phyloP scores from a whole-genome alignment of 73 alveolate genomes.

The Paramecium sexaurelia region DNA sequence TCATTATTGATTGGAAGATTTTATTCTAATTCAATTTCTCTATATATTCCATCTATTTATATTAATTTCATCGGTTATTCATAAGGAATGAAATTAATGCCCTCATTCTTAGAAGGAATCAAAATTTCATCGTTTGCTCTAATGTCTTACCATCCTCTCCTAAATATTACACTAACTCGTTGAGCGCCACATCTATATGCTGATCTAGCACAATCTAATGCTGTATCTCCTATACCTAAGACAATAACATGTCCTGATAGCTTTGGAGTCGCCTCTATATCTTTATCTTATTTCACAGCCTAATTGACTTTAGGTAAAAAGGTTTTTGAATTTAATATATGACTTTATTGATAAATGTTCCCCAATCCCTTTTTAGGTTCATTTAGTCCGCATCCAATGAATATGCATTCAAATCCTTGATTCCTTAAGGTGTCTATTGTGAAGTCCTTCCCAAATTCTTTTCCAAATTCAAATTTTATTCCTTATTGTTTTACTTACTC shows the following conservation, averaged over 20 bases:
- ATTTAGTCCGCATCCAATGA: conserved; percentile 69
- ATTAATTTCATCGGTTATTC: conserved; percentile 69
- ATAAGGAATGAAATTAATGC: conserved; percentile 74
- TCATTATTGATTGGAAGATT: conserved; percentile 71
- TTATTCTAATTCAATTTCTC: conserved; percentile 71
- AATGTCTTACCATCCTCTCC: conserved; percentile 80
- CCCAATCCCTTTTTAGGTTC: conserved; percentile 70
- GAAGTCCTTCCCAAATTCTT: conserved; percentile 75
- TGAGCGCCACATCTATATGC: conserved; percentile 89
- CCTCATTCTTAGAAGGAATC: conserved; percentile 73
- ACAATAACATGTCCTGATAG: conserved; percentile 85
- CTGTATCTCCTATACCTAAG: conserved; percentile 89
- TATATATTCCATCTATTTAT: conserved; percentile 60
- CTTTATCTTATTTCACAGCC: conserved; percentile 53
- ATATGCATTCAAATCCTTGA: conserved; percentile 70
- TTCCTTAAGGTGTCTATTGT: conserved; percentile 63
- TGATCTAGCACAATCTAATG: conserved; percentile 86
- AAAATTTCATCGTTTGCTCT: conserved; percentile 79
- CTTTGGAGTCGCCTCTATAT: conserved; percentile 71
- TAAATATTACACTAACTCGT: conserved; percentile 80
- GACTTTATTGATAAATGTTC: conserved; percentile 7
- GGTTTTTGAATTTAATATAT: conserved; percentile 65
- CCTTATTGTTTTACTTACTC: conserved; percentile 74
- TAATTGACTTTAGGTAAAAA: conserved; percentile 61
- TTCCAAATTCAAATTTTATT: conserved; percentile 66